Conservation (phyloP, 148 eudicot species). For the Nyssa sinensis region DNA sequence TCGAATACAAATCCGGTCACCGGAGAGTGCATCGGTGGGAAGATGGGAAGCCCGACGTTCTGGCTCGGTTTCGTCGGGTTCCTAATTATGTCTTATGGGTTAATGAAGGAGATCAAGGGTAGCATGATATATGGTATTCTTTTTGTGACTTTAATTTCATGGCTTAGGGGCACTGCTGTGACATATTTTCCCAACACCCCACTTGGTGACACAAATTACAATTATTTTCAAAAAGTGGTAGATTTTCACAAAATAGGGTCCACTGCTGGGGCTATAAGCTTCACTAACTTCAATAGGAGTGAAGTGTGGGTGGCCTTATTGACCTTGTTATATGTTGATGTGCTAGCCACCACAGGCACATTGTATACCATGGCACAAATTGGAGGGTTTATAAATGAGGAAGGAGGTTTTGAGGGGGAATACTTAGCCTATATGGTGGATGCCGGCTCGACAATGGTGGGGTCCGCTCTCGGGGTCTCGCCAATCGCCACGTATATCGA, state of each 20-base stretch:
- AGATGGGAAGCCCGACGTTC: slow-evolving; percentile 75
- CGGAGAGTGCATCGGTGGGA: slow-evolving; percentile 55
- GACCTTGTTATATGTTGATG: slow-evolving; percentile 72
- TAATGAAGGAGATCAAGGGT: slow-evolving; percentile 77
- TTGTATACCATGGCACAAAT: slow-evolving; percentile 83
- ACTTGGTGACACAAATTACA: slow-evolving; percentile 54
- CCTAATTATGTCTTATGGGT: slow-evolving; percentile 59
- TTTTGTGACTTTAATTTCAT: slow-evolving; percentile 74
- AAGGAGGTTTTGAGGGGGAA: slow-evolving; percentile 72
- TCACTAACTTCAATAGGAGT: slow-evolving; percentile 47
- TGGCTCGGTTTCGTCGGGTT: slow-evolving; percentile 82
- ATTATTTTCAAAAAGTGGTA: slow-evolving; percentile 65
- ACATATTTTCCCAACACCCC: slow-evolving; percentile 62
- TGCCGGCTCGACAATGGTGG: slow-evolving; percentile 67
- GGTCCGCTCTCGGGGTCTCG: slow-evolving; percentile 70
- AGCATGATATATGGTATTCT: slow-evolving; percentile 88
- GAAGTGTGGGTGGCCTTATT: slow-evolving; percentile 73
- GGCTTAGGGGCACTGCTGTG: slow-evolving; percentile 77
- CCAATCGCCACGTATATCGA: slow-evolving; percentile 69
- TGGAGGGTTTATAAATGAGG: slow-evolving; percentile 51
- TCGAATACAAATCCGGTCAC: slow-evolving; percentile 37
- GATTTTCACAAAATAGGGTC: slow-evolving; percentile 73
- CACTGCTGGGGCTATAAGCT: slow-evolving; percentile 70
- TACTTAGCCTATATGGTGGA: slow-evolving; percentile 81
- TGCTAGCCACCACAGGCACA: slow-evolving; percentile 83